phyloP scores from a whole-genome alignment of 805 yeast genomes.

The Maudiozyma barnettii region DNA sequence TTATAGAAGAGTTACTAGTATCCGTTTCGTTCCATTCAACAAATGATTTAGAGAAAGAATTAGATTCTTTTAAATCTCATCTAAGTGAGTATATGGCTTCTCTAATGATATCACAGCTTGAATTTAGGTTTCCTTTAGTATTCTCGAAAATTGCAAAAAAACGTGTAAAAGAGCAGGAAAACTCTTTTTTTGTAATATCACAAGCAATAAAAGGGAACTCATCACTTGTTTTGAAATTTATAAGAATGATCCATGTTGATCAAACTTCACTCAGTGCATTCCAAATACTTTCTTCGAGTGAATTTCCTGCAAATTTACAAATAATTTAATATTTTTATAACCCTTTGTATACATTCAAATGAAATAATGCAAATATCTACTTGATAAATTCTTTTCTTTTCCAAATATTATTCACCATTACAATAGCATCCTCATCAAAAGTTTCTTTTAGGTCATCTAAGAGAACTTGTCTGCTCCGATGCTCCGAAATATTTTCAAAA shows the following conservation, averaged over 20 bases:
- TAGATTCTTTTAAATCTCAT: conserved; percentile 6
- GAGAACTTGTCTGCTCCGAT: conserved; percentile 16
- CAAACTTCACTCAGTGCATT: conserved; percentile 17
- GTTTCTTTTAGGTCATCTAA: conserved; percentile 24
- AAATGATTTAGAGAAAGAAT: not conserved
- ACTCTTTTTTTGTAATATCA: conserved; percentile 21
- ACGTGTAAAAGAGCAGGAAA: conserved; percentile 14
- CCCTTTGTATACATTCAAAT: not conserved
- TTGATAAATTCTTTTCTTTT: conserved; percentile 7
- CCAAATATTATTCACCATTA: conserved; percentile 25
- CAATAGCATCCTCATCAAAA: conserved; percentile 26
- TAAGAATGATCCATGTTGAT: conserved; percentile 13
- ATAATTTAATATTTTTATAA: not conserved
- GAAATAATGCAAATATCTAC: not conserved
- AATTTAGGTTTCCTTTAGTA: conserved; percentile 28
- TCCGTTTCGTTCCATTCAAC: not conserved
- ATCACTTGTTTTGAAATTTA: conserved; percentile 15
- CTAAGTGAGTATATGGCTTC: conserved; percentile 23
- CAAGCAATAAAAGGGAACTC: conserved; percentile 19
- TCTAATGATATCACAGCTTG: conserved; percentile 26
- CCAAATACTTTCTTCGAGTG: conserved; percentile 3
- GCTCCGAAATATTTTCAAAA: conserved; percentile 20
- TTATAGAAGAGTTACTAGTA: conserved; percentile 4
- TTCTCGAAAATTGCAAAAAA: conserved; percentile 22
- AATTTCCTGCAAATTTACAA: not conserved